phyloP scores from a whole-genome alignment of 2,329 filamentous ascomycete genomes.

The Microdochium trichocladiopsis region DNA sequence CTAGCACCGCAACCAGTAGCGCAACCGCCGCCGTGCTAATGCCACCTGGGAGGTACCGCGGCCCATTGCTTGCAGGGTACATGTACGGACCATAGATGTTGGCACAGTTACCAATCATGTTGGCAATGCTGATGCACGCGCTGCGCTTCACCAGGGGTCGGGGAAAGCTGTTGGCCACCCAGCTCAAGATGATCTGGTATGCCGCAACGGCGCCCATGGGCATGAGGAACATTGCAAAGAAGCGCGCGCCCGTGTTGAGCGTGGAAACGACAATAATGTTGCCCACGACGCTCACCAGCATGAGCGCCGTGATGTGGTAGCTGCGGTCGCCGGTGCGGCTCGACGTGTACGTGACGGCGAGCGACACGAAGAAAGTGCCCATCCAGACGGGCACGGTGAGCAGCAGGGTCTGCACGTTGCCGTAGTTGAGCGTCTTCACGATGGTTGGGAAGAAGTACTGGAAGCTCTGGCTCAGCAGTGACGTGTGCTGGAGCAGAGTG shows the following conservation, averaged over 20 bases:
- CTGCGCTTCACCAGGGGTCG: conserved; percentile 63
- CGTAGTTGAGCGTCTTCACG: conserved; percentile 52
- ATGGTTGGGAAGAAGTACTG: conserved; percentile 62
- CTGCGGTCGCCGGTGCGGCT: conserved; percentile 47
- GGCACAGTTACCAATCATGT: conserved; percentile 56
- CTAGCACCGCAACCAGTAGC: conserved; percentile 49
- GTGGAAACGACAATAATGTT: conserved; percentile 49
- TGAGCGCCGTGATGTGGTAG: conserved; percentile 45
- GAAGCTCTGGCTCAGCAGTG: conserved; percentile 46
- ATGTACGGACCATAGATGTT: conserved; percentile 40
- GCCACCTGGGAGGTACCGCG: conserved; percentile 44
- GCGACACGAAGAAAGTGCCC: conserved; percentile 41
- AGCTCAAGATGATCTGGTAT: conserved; percentile 55
- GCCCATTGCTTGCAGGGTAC: conserved; percentile 32
- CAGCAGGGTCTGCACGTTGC: conserved; percentile 44
- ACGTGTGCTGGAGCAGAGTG: conserved; percentile 45
- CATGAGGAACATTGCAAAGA: conserved; percentile 59
- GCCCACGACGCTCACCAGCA: conserved; percentile 42
- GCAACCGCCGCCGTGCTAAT: conserved; percentile 56
- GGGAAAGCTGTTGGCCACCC: conserved; percentile 63
- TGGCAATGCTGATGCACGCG: conserved; percentile 58
- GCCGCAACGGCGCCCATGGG: conserved; percentile 44
- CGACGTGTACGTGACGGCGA: conserved; percentile 47
- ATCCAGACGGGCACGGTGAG: conserved; percentile 53
- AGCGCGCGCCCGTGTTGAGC: conserved; percentile 40